These are phyloP conservation scores for Vigna hirtella DNA, from an alignment of 306 rosid species.

Conservation along the genomic window DNA sequence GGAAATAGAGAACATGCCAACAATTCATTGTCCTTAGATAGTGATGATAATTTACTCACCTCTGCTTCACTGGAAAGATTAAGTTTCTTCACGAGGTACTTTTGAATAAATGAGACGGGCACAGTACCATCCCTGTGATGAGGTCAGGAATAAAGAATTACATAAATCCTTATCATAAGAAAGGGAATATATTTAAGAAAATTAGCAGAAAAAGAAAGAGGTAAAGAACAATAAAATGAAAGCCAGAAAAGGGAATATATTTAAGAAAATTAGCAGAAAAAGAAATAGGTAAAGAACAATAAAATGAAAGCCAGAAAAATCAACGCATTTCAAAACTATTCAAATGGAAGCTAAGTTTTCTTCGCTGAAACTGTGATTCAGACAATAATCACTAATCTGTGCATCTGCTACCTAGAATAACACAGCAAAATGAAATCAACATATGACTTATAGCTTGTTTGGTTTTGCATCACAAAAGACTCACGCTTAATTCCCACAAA, in stretches of 20 bases:
- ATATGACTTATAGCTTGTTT: not conserved
- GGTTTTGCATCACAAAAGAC: not conserved
- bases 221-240: constrained; percentile 21
- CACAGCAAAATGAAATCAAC: constrained; percentile 3
- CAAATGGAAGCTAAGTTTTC: constrained; percentile 17
- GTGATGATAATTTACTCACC: constrained; percentile 56
- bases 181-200: constrained; percentile 26
- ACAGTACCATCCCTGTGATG: constrained; percentile 82
- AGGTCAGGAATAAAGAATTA: constrained; percentile 41
- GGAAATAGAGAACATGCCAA: not conserved
- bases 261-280: constrained; percentile 2
- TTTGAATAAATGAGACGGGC: constrained; percentile 86
- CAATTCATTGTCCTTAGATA: constrained; percentile 33
- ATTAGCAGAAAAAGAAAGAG: constrained; percentile 13
- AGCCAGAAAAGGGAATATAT: not conserved
- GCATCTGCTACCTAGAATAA: constrained; percentile 14
- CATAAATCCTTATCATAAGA: constrained; percentile 15
- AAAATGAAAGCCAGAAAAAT: constrained; percentile 20
- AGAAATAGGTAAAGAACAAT: constrained; percentile 28
- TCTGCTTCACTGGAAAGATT: constrained; percentile 82
- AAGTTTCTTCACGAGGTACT: constrained; percentile 89
- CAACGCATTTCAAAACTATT: constrained; percentile 30
- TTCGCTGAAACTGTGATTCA: constrained; percentile 14
- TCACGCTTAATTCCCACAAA: not conserved
- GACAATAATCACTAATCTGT: not conserved